Evolutionary conservation across 202 grass and related monocot genomes (phyloP), one percentile per base, ranked within the genome.

Genomic region (Setaria viridis): DNA sequence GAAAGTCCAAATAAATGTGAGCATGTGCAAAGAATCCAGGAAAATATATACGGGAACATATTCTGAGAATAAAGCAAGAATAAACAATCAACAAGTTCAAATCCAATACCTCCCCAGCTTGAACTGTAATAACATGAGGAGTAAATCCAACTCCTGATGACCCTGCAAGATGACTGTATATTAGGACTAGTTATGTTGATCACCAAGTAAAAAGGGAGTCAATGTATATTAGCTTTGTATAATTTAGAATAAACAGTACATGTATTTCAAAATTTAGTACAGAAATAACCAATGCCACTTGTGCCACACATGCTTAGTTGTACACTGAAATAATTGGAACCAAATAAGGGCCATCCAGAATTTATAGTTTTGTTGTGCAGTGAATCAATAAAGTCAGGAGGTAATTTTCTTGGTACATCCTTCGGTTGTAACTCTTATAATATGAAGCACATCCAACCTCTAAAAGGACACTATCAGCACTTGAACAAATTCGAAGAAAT

Each of bases 81-180:
- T 67, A 59, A 41, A 19, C 10, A 46, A 56, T 46, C 11, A 33
- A 85, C 41, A 47, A 58, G 29, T 60, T 60, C 1, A 85, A 70
- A 41, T 76, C 30, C 33, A 73, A 53, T 99, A 99, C 96, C 96
- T 99, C 96, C 86, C 96, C 96, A 78, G 96, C 80, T 83, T 96
- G 93, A 67, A 99, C 90, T 62, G 93, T 91, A 76, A 99, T 90
- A 65, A 96, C 94, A 93, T 99, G 97, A 74, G 97, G 97, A 63
- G 93, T 96, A 88, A 99, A 99, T 88, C 97, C 97, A 76, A 87
- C 88, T 86, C 90, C 92, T 59, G 85, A 55, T 42, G 88, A 91
- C 82, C 94, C 97, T 99, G 88, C 65, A 87, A 85, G 67, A 88
- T 63, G 64, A 82, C 42, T 87, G 32, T 41, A 47, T 65, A 66